These are phyloP conservation scores for Ilyonectria robusta DNA, from an alignment of 2,329 filamentous ascomycete genomes.

Conservation along the genomic window DNA sequence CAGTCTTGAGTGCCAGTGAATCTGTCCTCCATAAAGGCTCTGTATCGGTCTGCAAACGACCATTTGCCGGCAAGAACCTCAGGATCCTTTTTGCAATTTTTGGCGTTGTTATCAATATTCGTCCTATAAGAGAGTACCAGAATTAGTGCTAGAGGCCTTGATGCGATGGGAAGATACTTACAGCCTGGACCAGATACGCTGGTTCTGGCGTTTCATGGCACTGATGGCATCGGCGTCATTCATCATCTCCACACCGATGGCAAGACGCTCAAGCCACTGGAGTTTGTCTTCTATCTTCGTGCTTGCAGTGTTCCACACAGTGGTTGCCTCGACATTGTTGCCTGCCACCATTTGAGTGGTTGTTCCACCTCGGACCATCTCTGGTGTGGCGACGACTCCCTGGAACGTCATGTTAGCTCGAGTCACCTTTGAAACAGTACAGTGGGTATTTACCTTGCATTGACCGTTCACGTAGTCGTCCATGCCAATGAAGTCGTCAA, in stretches of 20 bases:
- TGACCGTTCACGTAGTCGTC: slow-evolving; percentile 17
- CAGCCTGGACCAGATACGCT: slow-evolving; percentile 13
- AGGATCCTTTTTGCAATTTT: slow-evolving; percentile 5
- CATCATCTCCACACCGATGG: slow-evolving; percentile 28
- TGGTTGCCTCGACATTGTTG: neutral
- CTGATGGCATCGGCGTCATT: neutral
- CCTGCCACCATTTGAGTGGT: neutral
- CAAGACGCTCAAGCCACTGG: slow-evolving; percentile 2
- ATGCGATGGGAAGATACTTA: neutral
- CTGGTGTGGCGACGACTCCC: neutral
- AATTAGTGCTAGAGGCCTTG: neutral
- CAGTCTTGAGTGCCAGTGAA: slow-evolving; percentile 1
- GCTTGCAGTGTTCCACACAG: neutral
- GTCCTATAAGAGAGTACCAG: neutral
- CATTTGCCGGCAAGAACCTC: slow-evolving; percentile 13
- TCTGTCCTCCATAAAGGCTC: slow-evolving; percentile 10
- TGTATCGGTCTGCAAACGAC: slow-evolving; percentile 31
- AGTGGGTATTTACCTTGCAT: slow-evolving; percentile 22
- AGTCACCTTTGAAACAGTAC: too few species aligned
- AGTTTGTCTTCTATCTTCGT: neutral
- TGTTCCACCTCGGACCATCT: neutral
- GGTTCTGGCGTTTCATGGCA: slow-evolving; percentile 14
- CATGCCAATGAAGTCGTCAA: slow-evolving; percentile 30
- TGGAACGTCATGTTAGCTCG: neutral
- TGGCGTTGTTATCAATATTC: slow-evolving; percentile 19